Percentiles rank a stretch among this genome's conserved stretches.
phyloP scores from a whole-genome alignment of 805 yeast species.

The Lipomyces yamadae region DNA sequence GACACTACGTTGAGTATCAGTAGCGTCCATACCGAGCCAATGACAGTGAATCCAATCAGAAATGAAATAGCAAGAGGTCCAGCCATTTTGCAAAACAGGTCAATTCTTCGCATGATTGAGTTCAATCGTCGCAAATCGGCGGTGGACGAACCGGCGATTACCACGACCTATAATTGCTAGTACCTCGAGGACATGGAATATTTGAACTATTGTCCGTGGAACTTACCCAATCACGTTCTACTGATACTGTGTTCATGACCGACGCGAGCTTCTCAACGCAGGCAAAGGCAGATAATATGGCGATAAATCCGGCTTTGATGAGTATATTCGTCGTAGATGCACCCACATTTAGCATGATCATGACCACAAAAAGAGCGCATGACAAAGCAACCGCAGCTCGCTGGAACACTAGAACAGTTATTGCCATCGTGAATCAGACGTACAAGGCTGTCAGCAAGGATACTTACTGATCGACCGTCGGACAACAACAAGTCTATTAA shows the following conservation, averaged over 20 bases:
- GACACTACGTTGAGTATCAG: constrained; percentile 44
- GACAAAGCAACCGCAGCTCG: constrained; percentile 44
- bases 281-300: constrained; percentile 44
- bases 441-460: neutral
- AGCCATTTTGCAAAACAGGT: constrained; percentile 47
- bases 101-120: constrained; percentile 49
- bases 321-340: neutral
- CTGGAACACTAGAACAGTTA: constrained; percentile 38
- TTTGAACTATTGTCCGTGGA: neutral
- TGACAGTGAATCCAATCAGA: constrained; percentile 41
- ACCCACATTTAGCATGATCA: constrained; percentile 28
- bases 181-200: constrained; percentile 40
- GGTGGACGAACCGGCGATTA: constrained; percentile 43
- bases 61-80: constrained; percentile 50
- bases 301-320: constrained; percentile 26
- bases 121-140: constrained; percentile 43
- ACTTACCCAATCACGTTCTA: constrained; percentile 50
- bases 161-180: constrained; percentile 40
- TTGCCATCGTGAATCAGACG: neutral
- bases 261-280: constrained; percentile 47
- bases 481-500: constrained; percentile 44
- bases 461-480: constrained; percentile 44
- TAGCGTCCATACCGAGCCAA: constrained; percentile 42
- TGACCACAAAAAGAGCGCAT: constrained; percentile 38
- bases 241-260: constrained; percentile 48